Conservation (phyloP, 2,329 filamentous ascomycete species). For the Clonostachys chloroleuca region DNA sequence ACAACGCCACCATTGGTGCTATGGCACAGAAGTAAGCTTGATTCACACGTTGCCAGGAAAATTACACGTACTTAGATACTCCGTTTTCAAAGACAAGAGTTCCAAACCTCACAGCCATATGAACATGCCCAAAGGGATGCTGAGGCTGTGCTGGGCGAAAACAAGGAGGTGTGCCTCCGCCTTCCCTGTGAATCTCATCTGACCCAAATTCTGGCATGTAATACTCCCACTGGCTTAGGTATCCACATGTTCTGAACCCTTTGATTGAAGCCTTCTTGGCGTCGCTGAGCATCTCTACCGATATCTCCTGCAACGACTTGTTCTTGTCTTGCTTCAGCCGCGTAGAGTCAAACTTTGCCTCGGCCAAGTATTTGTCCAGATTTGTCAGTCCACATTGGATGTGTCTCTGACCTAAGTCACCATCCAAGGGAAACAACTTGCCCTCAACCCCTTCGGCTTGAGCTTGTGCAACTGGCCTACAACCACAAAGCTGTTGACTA, state of each 20-base stretch:
- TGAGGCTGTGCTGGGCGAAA: constrained; percentile 18
- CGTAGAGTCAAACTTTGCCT: constrained; percentile 12
- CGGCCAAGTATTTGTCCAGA: constrained; percentile 11
- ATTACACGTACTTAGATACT: constrained; percentile 21
- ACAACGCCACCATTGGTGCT: constrained; percentile 17
- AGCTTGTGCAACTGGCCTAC: not conserved
- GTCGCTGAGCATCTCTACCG: not conserved
- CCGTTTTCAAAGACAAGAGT: constrained; percentile 33
- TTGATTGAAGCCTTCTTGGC: not conserved
- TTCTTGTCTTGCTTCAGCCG: not conserved
- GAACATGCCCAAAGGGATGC: constrained; percentile 30
- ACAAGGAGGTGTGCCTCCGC: constrained; percentile 12
- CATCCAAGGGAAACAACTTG: too few species aligned
- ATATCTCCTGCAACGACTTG: not conserved
- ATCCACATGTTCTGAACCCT: constrained; percentile 4
- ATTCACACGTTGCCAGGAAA: too few species aligned
- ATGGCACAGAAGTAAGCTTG: not conserved
- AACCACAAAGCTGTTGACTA: constrained; percentile 17
- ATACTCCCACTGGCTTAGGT: constrained; percentile 8
- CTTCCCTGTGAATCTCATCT: too few species aligned
- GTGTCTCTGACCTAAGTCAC: not conserved
- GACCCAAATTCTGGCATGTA: too few species aligned
- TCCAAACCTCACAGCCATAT: constrained; percentile 31
- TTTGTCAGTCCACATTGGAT: constrained; percentile 6
- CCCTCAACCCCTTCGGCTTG: too few species aligned